These are phyloP conservation scores for Kernera saxatilis DNA, from an alignment of 345 rosid genomes.

Conservation along the genomic window DNA sequence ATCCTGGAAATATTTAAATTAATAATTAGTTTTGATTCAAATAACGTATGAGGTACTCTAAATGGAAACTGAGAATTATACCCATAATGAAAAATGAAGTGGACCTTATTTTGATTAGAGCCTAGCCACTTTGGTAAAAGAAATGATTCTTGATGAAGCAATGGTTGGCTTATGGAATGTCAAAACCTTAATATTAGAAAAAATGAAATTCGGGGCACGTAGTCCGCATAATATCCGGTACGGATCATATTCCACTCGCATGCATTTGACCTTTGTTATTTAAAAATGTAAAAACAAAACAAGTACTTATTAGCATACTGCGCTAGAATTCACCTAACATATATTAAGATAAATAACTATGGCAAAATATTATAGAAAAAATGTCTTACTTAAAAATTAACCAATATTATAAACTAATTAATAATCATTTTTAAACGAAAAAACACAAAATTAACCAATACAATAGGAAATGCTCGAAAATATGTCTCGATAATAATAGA, in stretches of 20 bases:
- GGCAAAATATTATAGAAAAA: background rate
- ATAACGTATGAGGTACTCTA: background rate
- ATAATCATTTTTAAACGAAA: no score
- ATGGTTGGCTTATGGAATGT: slow-evolving; percentile 33
- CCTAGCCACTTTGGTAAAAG: slow-evolving; percentile 23
- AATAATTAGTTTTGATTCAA: background rate
- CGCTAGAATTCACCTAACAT: background rate
- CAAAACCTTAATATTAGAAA: slow-evolving; percentile 32
- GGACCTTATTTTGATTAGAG: slow-evolving; percentile 25
- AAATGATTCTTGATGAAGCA: slow-evolving; percentile 26
- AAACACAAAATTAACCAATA: no score
- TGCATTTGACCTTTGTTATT: slow-evolving; percentile 22
- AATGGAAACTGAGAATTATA: slow-evolving; percentile 2
- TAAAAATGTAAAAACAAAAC: background rate
- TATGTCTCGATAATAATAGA: no score
- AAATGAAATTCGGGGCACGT: slow-evolving; percentile 16
- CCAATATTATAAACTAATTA: no score
- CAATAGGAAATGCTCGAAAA: no score
- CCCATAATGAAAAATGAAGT: slow-evolving; percentile 18
- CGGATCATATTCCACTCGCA: slow-evolving; percentile 28
- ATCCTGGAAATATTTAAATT: background rate
- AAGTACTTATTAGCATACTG: background rate
- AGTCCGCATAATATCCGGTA: slow-evolving; percentile 30
- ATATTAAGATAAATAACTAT: background rate
- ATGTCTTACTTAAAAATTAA: background rate